A percentile compares a stretch with the other conserved stretches of the same genome.
Conservation (phyloP, 768 basidiomycete genomes). For the Suillus subalutaceus region DNA sequence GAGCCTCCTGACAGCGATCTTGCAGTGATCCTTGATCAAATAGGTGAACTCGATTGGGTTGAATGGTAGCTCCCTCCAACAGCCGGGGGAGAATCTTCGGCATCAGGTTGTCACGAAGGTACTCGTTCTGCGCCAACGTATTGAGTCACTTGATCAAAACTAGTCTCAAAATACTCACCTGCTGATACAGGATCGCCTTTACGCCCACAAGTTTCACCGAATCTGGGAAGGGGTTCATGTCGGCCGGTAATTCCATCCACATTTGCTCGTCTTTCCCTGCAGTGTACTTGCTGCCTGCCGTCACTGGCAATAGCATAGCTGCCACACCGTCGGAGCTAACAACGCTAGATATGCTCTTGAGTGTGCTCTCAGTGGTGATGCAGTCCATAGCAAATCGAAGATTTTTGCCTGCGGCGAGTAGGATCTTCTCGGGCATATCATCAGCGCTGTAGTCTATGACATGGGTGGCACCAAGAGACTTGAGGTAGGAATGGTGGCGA, state of each 20-base stretch:
- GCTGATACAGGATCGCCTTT: slow-evolving; percentile 41
- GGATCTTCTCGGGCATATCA: slow-evolving; percentile 39
- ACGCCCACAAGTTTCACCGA: slow-evolving; percentile 21
- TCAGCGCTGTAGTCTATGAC: slow-evolving; percentile 45
- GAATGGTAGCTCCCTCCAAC: slow-evolving; percentile 40
- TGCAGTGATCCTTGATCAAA: slow-evolving; percentile 45
- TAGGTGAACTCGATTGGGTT: slow-evolving; percentile 44
- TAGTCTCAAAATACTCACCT: slow-evolving; percentile 31
- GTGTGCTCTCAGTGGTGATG: slow-evolving; percentile 38
- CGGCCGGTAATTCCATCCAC: slow-evolving; percentile 36
- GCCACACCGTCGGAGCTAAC: slow-evolving; percentile 41
- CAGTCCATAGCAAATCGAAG: slow-evolving; percentile 40
- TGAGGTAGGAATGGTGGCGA: slow-evolving; percentile 41
- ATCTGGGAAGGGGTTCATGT: slow-evolving; percentile 41
- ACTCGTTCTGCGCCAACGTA: slow-evolving; percentile 36
- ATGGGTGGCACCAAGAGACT: slow-evolving; percentile 41
- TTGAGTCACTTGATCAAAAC: slow-evolving; percentile 6
- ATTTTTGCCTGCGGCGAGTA: slow-evolving; percentile 34
- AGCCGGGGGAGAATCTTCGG: slow-evolving; percentile 47
- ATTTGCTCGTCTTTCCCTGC: slow-evolving; percentile 26
- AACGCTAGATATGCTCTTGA: slow-evolving; percentile 40
- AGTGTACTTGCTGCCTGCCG: slow-evolving; percentile 35
- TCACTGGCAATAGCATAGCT: slow-evolving; percentile 50
- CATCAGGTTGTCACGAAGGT: slow-evolving; percentile 46
- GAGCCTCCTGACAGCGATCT: slow-evolving; percentile 41